Conservation (phyloP, 2,329 filamentous ascomycete species). For the Arthroderma uncinatum region DNA sequence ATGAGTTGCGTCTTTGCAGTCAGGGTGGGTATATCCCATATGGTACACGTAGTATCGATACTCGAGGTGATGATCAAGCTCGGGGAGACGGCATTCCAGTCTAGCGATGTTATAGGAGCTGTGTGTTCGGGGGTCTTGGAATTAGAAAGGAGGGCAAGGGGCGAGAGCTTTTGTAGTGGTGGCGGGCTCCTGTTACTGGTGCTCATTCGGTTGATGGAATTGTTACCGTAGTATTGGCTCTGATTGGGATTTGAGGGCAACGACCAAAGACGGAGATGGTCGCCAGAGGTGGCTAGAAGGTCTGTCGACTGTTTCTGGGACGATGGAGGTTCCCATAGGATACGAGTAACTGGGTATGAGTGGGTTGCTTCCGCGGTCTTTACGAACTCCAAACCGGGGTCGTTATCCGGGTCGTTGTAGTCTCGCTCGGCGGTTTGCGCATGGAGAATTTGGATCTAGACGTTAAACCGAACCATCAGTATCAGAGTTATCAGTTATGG, state of each 20-base stretch:
- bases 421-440: conserved; percentile 62
- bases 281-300: conserved; percentile 84
- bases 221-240: conserved; percentile 47
- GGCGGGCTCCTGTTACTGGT: conserved; percentile 41
- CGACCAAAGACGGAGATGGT: conserved; percentile 89
- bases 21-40: conserved; percentile 96
- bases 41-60: conserved; percentile 97
- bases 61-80: conserved; percentile 97
- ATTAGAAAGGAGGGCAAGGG: conserved; percentile 85
- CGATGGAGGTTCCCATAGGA: conserved; percentile 91
- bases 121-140: conserved; percentile 98
- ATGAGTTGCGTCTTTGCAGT: conserved; percentile 98
- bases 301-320: conserved; percentile 93
- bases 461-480: not conserved
- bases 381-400: conserved; percentile 74
- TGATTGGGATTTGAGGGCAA: conserved; percentile 51
- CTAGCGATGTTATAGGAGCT: conserved; percentile 85
- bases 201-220: conserved; percentile 57
- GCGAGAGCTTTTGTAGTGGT: conserved; percentile 72
- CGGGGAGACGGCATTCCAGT: conserved; percentile 96
- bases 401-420: conserved; percentile 49
- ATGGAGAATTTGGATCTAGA: conserved; percentile 91
- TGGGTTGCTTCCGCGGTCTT: conserved; percentile 95
- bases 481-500: not conserved
- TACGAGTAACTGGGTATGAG: conserved; percentile 89